Conservation (phyloP, 208 protist genomes). For the Acanthamoeba triangularis region DNA sequence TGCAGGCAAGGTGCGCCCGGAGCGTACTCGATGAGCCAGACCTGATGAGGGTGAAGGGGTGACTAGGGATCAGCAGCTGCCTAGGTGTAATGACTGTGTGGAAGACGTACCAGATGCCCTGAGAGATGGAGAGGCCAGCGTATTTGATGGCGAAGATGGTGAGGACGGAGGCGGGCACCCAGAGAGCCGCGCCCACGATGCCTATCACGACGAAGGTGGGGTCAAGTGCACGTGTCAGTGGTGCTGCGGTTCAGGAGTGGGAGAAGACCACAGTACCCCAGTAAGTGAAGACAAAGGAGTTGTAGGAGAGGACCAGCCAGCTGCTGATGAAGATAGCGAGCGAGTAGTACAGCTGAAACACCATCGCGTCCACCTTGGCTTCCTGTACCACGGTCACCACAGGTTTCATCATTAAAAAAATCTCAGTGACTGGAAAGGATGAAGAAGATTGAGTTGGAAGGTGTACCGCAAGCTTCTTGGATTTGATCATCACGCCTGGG, state of each 20-base stretch:
- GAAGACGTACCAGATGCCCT: slow-evolving; percentile 66
- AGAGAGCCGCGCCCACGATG: slow-evolving; percentile 49
- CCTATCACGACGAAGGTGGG: neutral
- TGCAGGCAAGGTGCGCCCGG: neutral
- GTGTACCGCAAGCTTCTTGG: slow-evolving; percentile 8
- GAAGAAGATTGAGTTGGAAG: neutral
- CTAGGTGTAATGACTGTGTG: neutral
- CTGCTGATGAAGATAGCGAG: slow-evolving; percentile 73
- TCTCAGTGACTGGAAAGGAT: neutral
- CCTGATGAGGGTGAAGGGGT: neutral
- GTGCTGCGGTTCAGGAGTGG: neutral
- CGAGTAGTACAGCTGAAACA: slow-evolving; percentile 77
- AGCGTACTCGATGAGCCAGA: slow-evolving; percentile 21
- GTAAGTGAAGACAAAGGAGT: slow-evolving; percentile 72
- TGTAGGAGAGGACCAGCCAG: slow-evolving; percentile 75
- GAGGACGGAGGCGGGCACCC: slow-evolving; percentile 71
- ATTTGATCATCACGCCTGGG: slow-evolving; percentile 68
- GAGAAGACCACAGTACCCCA: slow-evolving; percentile 22
- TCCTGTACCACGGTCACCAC: neutral
- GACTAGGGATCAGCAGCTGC: neutral
- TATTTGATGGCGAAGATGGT: slow-evolving; percentile 77
- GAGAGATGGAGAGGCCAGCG: neutral
- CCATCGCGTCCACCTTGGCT: slow-evolving; percentile 69
- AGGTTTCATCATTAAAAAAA: neutral
- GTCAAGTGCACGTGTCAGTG: too few relatives aligned